phyloP scores from a whole-genome alignment of 805 yeast species.

The Scheffersomyces spartinae region DNA sequence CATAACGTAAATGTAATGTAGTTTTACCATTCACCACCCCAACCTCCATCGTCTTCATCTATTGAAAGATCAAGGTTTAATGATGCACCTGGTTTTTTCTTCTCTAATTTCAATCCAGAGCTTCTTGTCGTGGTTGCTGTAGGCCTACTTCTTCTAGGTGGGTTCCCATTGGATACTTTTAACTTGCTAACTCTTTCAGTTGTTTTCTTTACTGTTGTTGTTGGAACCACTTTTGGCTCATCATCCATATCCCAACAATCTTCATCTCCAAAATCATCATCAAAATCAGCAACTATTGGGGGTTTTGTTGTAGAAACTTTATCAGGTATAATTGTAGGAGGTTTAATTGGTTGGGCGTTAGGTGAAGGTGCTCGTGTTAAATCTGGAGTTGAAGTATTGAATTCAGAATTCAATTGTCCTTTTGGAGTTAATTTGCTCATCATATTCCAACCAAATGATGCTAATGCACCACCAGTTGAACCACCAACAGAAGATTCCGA shows the following conservation, averaged over 20 bases:
- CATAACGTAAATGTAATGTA: too few relatives aligned
- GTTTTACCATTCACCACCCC: slow-evolving; percentile 20
- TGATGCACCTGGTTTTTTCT: slow-evolving; percentile 8
- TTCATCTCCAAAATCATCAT: slow-evolving; percentile 4
- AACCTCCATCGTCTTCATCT: slow-evolving; percentile 13
- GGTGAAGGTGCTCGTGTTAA: slow-evolving; percentile 12
- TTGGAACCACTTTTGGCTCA: not conserved
- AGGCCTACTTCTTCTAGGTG: slow-evolving; percentile 1
- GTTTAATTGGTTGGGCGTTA: slow-evolving; percentile 3
- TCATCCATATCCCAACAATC: slow-evolving; percentile 8
- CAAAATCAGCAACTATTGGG: slow-evolving; percentile 3
- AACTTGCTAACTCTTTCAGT: slow-evolving; percentile 1
- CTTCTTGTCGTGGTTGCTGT: too few relatives aligned
- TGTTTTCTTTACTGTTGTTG: not conserved
- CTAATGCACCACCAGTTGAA: too few relatives aligned
- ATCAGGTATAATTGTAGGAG: not conserved
- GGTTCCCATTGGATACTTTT: not conserved
- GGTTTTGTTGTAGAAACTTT: slow-evolving; percentile 1
- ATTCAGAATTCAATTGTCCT: slow-evolving; percentile 12
- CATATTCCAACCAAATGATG: slow-evolving; percentile 15
- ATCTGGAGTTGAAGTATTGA: slow-evolving; percentile 17
- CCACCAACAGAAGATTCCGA: too few relatives aligned
- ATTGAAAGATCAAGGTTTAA: slow-evolving; percentile 10
- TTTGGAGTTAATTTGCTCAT: slow-evolving; percentile 11
- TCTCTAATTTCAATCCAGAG: slow-evolving; percentile 5